Evolutionary conservation across 768 basidiomycete genomes (phyloP).

Genomic region (Holtermanniella nyarrowii): DNA sequence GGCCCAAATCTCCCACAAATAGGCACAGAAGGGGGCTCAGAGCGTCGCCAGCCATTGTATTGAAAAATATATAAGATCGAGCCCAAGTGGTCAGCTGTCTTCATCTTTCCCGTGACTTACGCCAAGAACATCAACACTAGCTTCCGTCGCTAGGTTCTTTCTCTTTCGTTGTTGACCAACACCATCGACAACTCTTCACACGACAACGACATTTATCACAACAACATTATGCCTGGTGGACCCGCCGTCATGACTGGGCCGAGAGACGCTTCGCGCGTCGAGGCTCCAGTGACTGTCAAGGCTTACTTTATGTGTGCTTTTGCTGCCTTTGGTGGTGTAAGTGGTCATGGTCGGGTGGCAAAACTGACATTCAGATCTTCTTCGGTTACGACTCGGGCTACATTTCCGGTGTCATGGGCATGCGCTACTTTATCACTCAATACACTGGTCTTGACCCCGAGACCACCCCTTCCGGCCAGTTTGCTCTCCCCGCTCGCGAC

Average conservation of each 20-base stretch:
- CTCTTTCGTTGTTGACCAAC: no score
- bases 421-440: constrained; percentile 91
- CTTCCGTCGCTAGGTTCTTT: no score
- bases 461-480: constrained; percentile 16
- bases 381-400: constrained; percentile 37
- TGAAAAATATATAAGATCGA: no score
- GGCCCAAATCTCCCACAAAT: no score
- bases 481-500: constrained; percentile 29
- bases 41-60: no score
- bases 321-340: constrained; percentile 32
- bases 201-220: not conserved
- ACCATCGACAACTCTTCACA: no score
- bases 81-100: no score
- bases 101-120: no score
- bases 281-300: constrained; percentile 43
- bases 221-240: not conserved
- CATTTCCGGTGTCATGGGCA: constrained; percentile 36
- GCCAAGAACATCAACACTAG: no score
- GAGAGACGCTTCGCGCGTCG: constrained; percentile 32
- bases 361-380: constrained; percentile 28
- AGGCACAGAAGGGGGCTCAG: no score
- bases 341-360: not conserved
- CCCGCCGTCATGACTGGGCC: constrained; percentile 16
- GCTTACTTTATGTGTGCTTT: constrained; percentile 39
- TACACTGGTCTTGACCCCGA: constrained; percentile 60